Evolutionary conservation across 345 rosid genomes (phyloP), one percentile per base, ranked within the genome.

Genomic region (Acer campestre): DNA sequence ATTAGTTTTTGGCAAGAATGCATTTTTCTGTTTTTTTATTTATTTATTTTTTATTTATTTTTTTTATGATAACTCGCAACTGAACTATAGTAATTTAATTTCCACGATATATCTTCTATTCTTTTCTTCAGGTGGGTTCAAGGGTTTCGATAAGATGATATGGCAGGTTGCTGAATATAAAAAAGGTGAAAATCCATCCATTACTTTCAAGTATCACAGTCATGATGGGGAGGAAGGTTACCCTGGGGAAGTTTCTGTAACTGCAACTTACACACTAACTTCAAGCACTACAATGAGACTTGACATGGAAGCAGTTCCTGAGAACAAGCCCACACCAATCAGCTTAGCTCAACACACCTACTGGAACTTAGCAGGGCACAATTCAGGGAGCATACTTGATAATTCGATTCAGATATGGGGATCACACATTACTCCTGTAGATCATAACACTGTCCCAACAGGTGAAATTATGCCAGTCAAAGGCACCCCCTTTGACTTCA

Each of bases 291-390:
- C 94, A 2, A 74, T 95, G 94, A 88, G 92, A 82, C 97, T 95
- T 8, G 94, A 95, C 84, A 95, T 95, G 98, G 95, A 93, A 79
- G 99, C 95, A 20, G 84, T 91, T 75, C 84, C 97, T 0, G 89
- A 88, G 81, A 88, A 86, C 80, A 91, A 87, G 84, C 90, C 94
- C 29, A 92, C 98, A 79, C 98, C 93, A 8, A 87, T 96, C 49
- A 93, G 62, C 84, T 85, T 93, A 82, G 99, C 98, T 63, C 99
- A 96, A 73, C 99, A 93, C 80, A 93, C 97, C n/a, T 96, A 96
- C 83, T 95, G 98, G 98, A 93, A 93, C 90, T 79, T 95, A 61
- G 88, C 91, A 0, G 99, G 99, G 31, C 98, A 95, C 76, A 73
- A 87, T 86, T 89, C 94, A 0, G 97, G 97, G 62, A 83, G 74